Evolutionary conservation across 1,284 basidiomycete species (phyloP), one percentile per base, ranked within the genome.

Genomic region (Mycosarcoma maydis): DNA sequence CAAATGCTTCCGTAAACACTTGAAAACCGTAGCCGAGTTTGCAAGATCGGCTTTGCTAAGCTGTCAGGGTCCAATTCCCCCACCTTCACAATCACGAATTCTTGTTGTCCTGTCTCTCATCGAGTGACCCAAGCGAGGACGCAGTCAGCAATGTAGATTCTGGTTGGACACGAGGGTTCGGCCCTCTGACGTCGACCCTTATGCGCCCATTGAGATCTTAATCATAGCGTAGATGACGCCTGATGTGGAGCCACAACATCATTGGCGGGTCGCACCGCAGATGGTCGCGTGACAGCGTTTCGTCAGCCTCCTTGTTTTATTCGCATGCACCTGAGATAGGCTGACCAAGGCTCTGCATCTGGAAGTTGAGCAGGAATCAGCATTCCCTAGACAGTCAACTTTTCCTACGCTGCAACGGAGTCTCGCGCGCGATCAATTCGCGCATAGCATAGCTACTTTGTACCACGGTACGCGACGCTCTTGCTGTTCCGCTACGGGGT

Each of bases 1-100:
- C 49, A 46, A 57, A 17, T 43, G 54, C 49, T 53, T 44, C 50
- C 60, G 60, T 53, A 53, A 56, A 27, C 38, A n/a, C 33, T 2
- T 8, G 8, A 24, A 41, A 22, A 32, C 61, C 61, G 61, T 65
- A 54, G 61, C 61, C 61, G 61, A 65, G 61, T 33, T 33, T n/a
- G 8, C 40, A 48, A 33, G 55, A 51, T 58, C 61, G 61, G 55
- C 37, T 65, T 65, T 58, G 61, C 61, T 65, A 65, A 65, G 45
- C 46, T 45, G 23, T 44, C 51, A 48, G 54, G 54, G 47, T 51
- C 48, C 41, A 44, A 16, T 34, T n/a, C 16, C n/a, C 34, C 23
- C 22, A 19, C 11, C 14, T 24, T 40, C 26, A 14, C 22, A 17
- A 29, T 4, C 16, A n/a, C 16, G n/a, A n/a, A n/a, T n/a, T n/a